Base-by-base conservation (phyloP, 805 yeast species). In the Nakazawaea ambrosiae region DNA sequence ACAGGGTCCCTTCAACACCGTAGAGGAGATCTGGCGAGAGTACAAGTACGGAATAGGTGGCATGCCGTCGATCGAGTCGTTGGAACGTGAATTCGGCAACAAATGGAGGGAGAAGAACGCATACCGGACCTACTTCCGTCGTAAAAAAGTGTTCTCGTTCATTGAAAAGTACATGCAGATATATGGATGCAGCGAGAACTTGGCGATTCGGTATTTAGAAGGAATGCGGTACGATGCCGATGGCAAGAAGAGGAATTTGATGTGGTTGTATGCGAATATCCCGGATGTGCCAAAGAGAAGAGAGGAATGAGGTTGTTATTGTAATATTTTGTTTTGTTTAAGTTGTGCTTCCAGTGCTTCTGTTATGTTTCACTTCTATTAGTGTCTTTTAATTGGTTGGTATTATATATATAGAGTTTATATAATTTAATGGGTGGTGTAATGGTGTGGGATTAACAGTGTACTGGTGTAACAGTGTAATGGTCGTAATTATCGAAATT, bases 31-130 rank as follows among this genome's bases (percentile, higher is more conserved):
- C 17, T 61, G 66, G 66, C 49, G 49, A 38, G 66, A 61, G 44
- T 61, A 60, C 38, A 57, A 54, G 34, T 59, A 61, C 41, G 66
- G 66, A 2, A 34, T 58, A 12, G 54, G 56, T 26, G 63, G 56
- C 25, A 60, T 59, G 37, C 65, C 65, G 0, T 61, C 66, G 6
- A 49, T 61, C 27, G 56, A 53, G 27, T 34, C 49, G 12, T 42
- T 61, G 31, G 66, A 61, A 37, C 36, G 36, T 10, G 53, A 55
- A 40, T 61, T 45, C 39, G 58, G 57, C 15, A 53, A 63, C 12
- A 60, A 55, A 41, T 61, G 66, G 66, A 50, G 66, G 39, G 57
- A 59, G 43, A 63, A 61, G 34, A 59, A 64, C 8, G 63, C 58
- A 39, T 53, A 55, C 41, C 45, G 66, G 23, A 61, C 66, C 1